Conservation (phyloP, 2,329 filamentous ascomycete species). For the Teratosphaeriaceae sp. region DNA sequence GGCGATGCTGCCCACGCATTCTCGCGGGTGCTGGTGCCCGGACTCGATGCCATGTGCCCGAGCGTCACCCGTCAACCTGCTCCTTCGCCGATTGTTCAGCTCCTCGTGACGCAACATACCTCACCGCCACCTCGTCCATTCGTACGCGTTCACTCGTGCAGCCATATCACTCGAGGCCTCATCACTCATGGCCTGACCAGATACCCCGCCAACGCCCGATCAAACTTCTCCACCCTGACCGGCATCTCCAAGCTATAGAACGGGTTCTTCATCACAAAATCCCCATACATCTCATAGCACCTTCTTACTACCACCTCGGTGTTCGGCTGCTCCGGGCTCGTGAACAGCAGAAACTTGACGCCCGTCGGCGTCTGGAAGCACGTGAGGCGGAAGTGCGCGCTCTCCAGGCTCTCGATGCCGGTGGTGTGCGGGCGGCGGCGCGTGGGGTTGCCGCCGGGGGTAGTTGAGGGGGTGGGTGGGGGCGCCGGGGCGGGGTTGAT, state of each 20-base stretch:
- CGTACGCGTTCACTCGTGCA: too few relatives aligned
- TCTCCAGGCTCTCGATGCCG: slow-evolving; percentile 88
- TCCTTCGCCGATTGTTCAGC: not conserved
- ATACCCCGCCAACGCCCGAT: slow-evolving; percentile 51
- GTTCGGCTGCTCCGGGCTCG: slow-evolving; percentile 80
- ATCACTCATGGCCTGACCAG: slow-evolving; percentile 26
- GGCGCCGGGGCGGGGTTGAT: slow-evolving; percentile 39
- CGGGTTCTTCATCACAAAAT: slow-evolving; percentile 99
- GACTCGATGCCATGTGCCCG: too few relatives aligned
- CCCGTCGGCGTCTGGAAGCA: slow-evolving; percentile 95
- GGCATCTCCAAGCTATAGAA: slow-evolving; percentile 99
- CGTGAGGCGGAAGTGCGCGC: slow-evolving; percentile 87
- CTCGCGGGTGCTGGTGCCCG: too few relatives aligned
- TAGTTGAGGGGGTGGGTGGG: too few relatives aligned
- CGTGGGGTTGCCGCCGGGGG: slow-evolving; percentile 34
- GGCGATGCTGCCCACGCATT: too few relatives aligned
- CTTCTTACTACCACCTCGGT: slow-evolving; percentile 75
- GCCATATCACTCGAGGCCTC: not conserved
- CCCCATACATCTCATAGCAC: slow-evolving; percentile 91
- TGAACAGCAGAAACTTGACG: slow-evolving; percentile 93
- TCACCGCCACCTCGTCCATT: too few relatives aligned
- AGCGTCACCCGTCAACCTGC: too few relatives aligned
- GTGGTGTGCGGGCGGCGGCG: slow-evolving; percentile 45
- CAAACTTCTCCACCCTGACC: slow-evolving; percentile 89
- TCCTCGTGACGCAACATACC: not conserved